phyloP scores from a whole-genome alignment of 352 stramenopile species.

The Globisporangium polare region DNA sequence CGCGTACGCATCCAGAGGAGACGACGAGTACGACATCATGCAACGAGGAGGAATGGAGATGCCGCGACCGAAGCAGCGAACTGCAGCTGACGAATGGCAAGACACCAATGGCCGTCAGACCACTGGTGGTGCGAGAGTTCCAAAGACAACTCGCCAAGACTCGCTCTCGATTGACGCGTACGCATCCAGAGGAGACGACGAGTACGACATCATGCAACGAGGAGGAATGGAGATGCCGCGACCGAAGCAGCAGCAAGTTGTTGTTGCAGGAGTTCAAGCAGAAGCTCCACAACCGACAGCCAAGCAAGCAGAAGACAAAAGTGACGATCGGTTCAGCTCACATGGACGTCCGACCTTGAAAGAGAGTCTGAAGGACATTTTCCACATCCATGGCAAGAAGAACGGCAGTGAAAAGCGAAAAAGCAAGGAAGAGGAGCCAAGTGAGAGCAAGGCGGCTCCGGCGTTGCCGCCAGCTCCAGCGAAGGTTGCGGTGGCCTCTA shows the following conservation, averaged over 20 bases:
- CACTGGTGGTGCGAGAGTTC: neutral
- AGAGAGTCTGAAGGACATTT: conserved; percentile 33
- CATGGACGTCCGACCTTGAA: conserved; percentile 25
- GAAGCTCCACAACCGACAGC: neutral
- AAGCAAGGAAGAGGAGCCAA: conserved; percentile 16
- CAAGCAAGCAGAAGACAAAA: neutral
- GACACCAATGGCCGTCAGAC: neutral
- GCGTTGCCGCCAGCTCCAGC: neutral
- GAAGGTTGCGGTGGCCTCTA: neutral
- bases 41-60: conserved; percentile 7
- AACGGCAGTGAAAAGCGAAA: conserved; percentile 1
- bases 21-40: neutral
- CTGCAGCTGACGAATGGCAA: conserved; percentile 7
- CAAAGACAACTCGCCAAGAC: neutral
- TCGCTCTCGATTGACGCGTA: conserved; percentile 14
- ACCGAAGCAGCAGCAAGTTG: neutral
- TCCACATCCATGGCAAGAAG: conserved; percentile 19
- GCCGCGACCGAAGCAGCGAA: conserved; percentile 6
- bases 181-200: neutral
- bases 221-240: conserved; percentile 13
- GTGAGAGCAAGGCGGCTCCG: neutral
- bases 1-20: conserved; percentile 1
- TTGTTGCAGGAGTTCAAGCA: neutral
- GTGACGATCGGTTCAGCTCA: neutral
- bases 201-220: neutral